Conservation (phyloP, 1,284 basidiomycete species). For the Fomes fomentarius region DNA sequence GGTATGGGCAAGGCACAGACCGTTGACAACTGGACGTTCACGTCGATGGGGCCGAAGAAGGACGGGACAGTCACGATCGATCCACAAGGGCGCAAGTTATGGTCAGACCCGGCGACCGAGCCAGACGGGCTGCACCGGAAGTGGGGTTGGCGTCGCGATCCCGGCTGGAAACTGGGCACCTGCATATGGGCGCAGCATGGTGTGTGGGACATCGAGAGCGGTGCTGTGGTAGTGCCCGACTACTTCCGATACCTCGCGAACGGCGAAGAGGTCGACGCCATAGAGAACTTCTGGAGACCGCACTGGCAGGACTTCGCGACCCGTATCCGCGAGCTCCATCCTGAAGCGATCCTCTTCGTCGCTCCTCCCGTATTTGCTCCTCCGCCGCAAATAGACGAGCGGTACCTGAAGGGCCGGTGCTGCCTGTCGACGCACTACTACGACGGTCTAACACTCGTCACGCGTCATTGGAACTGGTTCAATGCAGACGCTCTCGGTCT, state of each 20-base stretch:
- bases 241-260: constrained; percentile 64
- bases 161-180: constrained; percentile 80
- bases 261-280: constrained; percentile 62
- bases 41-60: constrained; percentile 77
- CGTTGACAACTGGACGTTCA: constrained; percentile 87
- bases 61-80: constrained; percentile 81
- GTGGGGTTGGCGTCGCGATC: constrained; percentile 85
- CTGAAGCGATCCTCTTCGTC: constrained; percentile 88
- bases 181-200: constrained; percentile 95
- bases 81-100: constrained; percentile 78
- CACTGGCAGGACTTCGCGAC: constrained; percentile 72
- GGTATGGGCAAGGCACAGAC: constrained; percentile 88
- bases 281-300: constrained; percentile 82
- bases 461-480: constrained; percentile 94
- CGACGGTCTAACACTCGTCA: constrained; percentile 87
- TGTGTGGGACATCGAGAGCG: constrained; percentile 84
- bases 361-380: constrained; percentile 91
- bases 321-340: constrained; percentile 75
- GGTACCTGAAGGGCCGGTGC: constrained; percentile 69
- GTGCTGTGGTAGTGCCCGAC: constrained; percentile 70
- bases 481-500: constrained; percentile 95
- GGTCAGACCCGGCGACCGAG: constrained; percentile 59
- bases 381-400: constrained; percentile 69
- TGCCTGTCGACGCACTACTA: constrained; percentile 92
- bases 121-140: constrained; percentile 51